A percentile compares a stretch with the other conserved stretches of the same genome.
phyloP scores from a whole-genome alignment of 2,329 filamentous ascomycete species.

The Penicillium sp. region DNA sequence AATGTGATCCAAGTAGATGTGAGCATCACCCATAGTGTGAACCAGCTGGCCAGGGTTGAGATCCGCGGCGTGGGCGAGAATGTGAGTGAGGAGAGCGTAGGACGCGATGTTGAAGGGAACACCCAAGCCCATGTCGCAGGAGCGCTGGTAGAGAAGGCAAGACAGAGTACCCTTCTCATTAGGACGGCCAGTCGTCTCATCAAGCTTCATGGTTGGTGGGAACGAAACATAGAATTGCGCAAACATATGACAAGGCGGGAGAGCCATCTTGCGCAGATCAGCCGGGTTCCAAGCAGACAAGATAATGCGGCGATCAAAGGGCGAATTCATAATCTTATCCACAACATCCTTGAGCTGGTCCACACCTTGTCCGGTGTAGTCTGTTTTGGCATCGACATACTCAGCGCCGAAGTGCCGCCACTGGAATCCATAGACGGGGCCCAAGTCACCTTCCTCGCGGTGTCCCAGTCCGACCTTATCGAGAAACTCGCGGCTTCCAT shows the following conservation, averaged over 20 bases:
- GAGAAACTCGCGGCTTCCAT: slow-evolving; percentile 87
- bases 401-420: slow-evolving; percentile 97
- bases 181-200: slow-evolving; percentile 33
- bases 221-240: slow-evolving; percentile 91
- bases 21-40: slow-evolving; percentile 97
- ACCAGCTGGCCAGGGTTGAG: slow-evolving; percentile 84
- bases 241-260: slow-evolving; percentile 97
- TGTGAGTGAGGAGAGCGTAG: slow-evolving; percentile 92
- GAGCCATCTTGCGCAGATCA: slow-evolving; percentile 83
- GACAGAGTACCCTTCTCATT: slow-evolving; percentile 71
- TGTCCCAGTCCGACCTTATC: slow-evolving; percentile 81
- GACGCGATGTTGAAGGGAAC: slow-evolving; percentile 98
- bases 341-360: slow-evolving; percentile 94
- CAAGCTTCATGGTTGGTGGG: slow-evolving; percentile 48
- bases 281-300: slow-evolving; percentile 92
- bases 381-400: slow-evolving; percentile 76
- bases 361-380: slow-evolving; percentile 87
- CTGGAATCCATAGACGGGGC: slow-evolving; percentile 97
- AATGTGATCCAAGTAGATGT: slow-evolving; percentile 91
- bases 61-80: slow-evolving; percentile 86
- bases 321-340: slow-evolving; percentile 78
- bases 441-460: slow-evolving; percentile 85
- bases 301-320: slow-evolving; percentile 88
- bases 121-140: slow-evolving; percentile 95
- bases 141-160: slow-evolving; percentile 90